phyloP scores from a whole-genome alignment of 495 filamentous ascomycete genomes.

The Penicillium atrosanguineum region DNA sequence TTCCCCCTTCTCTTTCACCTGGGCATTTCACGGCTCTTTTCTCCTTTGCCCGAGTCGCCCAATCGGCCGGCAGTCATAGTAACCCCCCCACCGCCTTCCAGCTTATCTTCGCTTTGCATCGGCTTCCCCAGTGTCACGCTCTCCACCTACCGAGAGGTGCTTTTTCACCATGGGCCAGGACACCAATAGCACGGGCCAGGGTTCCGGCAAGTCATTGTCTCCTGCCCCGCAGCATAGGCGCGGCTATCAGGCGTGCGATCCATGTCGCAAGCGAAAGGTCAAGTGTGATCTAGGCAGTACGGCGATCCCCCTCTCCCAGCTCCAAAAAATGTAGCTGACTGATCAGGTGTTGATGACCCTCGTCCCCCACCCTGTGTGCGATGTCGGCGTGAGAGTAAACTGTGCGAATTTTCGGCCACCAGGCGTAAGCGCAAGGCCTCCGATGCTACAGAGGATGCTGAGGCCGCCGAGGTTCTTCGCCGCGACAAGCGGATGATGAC shows the following conservation, averaged over 20 bases:
- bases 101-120: conserved; percentile 50
- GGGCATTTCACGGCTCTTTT: neutral
- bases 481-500: conserved; percentile 52
- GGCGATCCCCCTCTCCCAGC: conserved; percentile 16
- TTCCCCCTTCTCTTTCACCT: neutral
- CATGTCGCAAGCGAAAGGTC: conserved; percentile 86
- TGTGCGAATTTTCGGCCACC: conserved; percentile 97
- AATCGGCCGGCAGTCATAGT: conserved; percentile 26
- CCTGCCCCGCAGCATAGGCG: conserved; percentile 59
- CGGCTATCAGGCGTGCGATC: conserved; percentile 85
- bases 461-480: conserved; percentile 37
- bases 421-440: conserved; percentile 80
- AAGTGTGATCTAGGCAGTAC: conserved; percentile 85
- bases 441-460: conserved; percentile 56
- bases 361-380: conserved; percentile 91
- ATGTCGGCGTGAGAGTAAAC: conserved; percentile 88
- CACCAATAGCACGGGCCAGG: conserved; percentile 20
- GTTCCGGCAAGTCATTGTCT: conserved; percentile 31
- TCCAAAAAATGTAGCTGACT: conserved; percentile 4
- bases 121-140: conserved; percentile 32
- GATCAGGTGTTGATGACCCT: conserved; percentile 76
- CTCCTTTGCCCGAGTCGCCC: conserved; percentile 1
- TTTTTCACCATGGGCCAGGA: conserved; percentile 25
- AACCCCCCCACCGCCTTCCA: conserved; percentile 38
- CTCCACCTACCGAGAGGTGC: conserved; percentile 18